Base-by-base conservation (phyloP, 2,329 filamentous ascomycete genomes). In the Incumbomyces lentus region DNA sequence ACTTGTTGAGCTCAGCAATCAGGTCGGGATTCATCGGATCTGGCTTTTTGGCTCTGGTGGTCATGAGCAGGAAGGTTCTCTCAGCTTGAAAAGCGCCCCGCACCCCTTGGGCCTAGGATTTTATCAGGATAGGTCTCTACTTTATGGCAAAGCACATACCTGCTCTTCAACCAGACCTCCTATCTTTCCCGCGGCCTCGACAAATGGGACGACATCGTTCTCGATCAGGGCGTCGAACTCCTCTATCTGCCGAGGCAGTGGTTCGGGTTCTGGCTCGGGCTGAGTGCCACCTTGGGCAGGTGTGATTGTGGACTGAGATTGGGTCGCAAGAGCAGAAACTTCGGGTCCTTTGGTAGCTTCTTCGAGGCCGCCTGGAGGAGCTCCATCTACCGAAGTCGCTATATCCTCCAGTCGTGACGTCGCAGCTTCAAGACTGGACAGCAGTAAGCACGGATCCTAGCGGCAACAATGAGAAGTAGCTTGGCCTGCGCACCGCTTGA, bases 361-460 rank as follows among this genome's bases (percentile, higher is more conserved):
- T 42, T 59, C 22, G 6, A 52, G 74, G 66, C 47, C 40, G n/a
- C 32, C 26, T 31, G 44, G 42, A 19, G 71, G 60, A 69, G 74
- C 46, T 76, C 64, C 65, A 50, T 69, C 67, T 38, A 70, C 79
- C 13, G 86, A 83, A 55, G 85, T 81, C 38, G 92, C 90, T 61
- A 98, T 95, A 65, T 98, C 92, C 71, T 98, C 92, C 47, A 98
- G 79, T 49, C 92, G 82, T 54, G 88, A 92, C 44, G 92, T 98
- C 33, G 92, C 92, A 64, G 92, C 92, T 75, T 98, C 92, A 58
- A 98, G 84, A 70, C 92, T 98, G 64, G 56, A 13, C 48, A 26
- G 33, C 19, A 22, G 50, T 55, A 45, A 55, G 53, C 39, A 49
- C 42, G 31, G 52, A 31, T 51, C 51, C 56, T 17, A 29, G 40